Base-by-base conservation (phyloP, 306 rosid genomes). In the Cyclanthera cordifolia region DNA sequence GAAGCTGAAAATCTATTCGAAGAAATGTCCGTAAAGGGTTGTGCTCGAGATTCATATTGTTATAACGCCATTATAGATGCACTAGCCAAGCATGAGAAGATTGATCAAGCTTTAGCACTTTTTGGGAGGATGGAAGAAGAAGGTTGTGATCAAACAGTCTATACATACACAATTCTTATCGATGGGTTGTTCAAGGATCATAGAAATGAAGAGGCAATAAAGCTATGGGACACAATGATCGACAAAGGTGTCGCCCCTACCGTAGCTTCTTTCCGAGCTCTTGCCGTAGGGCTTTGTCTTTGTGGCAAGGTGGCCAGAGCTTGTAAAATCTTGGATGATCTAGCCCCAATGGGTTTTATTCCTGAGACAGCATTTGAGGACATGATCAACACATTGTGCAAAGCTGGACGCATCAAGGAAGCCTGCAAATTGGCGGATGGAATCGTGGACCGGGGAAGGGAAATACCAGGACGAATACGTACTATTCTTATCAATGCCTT, bases 381-480 rank as follows among this genome's bases (percentile, higher is more conserved):
- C 56, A 91, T 91, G 97, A 80, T 91, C 77, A 80, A 77, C 37
- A 88, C 73, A 50, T 63, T 88, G 78, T 90, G 94, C 80, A 93
- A 86, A 76, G 95, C 85, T 0, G 83, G 91, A 15, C 90, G 91
- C 8, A 61, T 86, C 72, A 89, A 79, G 82, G 97, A 85, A 74
- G 95, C 96, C 21, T 93, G 96, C 85, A 90, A 90, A 56, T 80
- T 93, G 77, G 95, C 99, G 6, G 97, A 93, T 78, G 99, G 97
- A 45, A 79, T 90, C 73, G 94, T 88, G 71, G 95, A 88, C 46
- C 78, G 95, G 71, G 97, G 97, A 5, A 76, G 95, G 82, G 95
- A 93, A 80, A 83, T 86, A 73, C 96, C 96, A 0, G 95, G 96
- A 53, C 88, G 73, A 73, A 64, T 93, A 61, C 83, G 91, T 14